A percentile compares a stretch with the other conserved stretches of the same genome.
These are phyloP conservation scores for Oryza brachyantha DNA, from an alignment of 176 grass and related monocot genomes.

Conservation along the genomic window DNA sequence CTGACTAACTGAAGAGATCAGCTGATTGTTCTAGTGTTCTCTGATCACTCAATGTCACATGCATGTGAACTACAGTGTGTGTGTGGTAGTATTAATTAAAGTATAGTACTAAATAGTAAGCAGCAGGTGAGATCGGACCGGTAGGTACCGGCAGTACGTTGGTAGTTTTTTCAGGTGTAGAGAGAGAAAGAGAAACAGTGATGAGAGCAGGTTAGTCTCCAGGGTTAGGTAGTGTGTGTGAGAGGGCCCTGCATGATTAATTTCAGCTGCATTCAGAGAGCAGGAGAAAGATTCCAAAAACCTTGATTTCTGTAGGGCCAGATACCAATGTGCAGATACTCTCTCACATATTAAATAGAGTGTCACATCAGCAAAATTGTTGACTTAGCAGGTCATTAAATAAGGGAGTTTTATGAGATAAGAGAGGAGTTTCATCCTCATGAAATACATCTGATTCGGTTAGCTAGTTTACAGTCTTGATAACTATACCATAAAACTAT, in stretches of 20 bases:
- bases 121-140: slow-evolving; percentile 15
- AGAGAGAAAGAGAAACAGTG: background rate
- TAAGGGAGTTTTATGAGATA: too few relatives aligned
- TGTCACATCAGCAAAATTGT: too few relatives aligned
- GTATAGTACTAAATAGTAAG: background rate
- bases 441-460: too few relatives aligned
- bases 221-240: background rate
- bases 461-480: too few relatives aligned
- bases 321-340: slow-evolving; percentile 10
- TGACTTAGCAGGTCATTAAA: too few relatives aligned
- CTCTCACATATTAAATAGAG: too few relatives aligned
- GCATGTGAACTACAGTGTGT: too few relatives aligned
- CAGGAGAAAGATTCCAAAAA: slow-evolving; percentile 34
- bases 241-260: too few relatives aligned
- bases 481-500: too few relatives aligned
- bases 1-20: background rate
- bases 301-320: slow-evolving; percentile 35
- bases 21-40: background rate
- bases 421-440: too few relatives aligned
- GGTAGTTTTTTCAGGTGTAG: slow-evolving; percentile 38
- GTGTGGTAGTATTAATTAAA: background rate
- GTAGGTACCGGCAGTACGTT: slow-evolving; percentile 23
- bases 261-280: background rate
- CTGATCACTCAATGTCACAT: slow-evolving; percentile 12
- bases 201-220: background rate